Evolutionary conservation across 495 filamentous ascomycete genomes (phyloP).

Genomic region (Penicillium atrosanguineum): DNA sequence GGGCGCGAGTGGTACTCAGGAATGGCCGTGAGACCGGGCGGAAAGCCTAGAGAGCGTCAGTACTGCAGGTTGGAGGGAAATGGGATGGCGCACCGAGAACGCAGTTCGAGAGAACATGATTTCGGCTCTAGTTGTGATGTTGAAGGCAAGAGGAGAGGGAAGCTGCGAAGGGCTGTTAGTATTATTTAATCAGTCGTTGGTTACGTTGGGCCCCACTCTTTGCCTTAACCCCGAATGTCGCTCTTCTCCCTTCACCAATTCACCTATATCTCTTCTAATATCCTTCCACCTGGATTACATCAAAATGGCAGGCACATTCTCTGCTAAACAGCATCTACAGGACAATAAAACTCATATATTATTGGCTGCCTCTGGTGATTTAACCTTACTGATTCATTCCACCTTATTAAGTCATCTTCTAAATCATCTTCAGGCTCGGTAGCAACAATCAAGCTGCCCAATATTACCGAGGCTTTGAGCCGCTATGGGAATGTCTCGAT

Average conservation of each 20-base stretch:
- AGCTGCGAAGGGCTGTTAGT: neutral
- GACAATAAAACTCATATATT: constrained; percentile 76
- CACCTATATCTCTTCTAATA: too few relatives aligned
- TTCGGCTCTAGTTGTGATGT: neutral
- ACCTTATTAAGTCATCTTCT: neutral
- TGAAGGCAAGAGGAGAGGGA: neutral
- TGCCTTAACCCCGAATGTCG: neutral
- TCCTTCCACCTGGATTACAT: too few relatives aligned
- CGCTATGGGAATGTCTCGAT: constrained; percentile 60
- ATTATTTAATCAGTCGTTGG: constrained; percentile 9
- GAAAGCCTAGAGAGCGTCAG: constrained; percentile 29
- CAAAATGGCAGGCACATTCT: neutral
- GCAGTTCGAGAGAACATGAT: constrained; percentile 41
- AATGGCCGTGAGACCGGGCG: constrained; percentile 34
- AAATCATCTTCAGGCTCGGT: constrained; percentile 52
- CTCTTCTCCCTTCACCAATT: neutral
- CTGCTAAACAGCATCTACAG: neutral
- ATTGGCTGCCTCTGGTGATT: constrained; percentile 59
- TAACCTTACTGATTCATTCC: neutral
- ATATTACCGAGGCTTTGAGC: constrained; percentile 61
- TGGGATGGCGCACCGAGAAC: constrained; percentile 29
- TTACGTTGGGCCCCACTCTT: constrained; percentile 4
- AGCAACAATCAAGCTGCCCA: constrained; percentile 86
- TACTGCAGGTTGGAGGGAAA: neutral
- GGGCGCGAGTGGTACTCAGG: constrained; percentile 23